Percentiles rank a stretch among this genome's conserved stretches.
These are phyloP conservation scores for Fusarium abutilonis DNA, from an alignment of 2,329 filamentous ascomycete species.

Conservation along the genomic window DNA sequence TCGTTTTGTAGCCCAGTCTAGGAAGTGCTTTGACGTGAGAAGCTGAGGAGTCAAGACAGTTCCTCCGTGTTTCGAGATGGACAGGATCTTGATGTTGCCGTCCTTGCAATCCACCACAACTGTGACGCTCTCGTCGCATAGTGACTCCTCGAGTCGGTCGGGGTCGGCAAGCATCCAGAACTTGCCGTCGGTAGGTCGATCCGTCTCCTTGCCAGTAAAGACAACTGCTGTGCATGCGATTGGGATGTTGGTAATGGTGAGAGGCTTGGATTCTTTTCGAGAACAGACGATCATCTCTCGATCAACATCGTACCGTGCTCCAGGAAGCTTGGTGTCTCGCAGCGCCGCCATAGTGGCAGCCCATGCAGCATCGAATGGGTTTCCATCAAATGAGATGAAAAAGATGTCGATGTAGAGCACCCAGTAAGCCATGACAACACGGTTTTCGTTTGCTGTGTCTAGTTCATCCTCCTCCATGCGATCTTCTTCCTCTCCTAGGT, in stretches of 20 bases:
- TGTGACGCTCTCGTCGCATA: constrained; percentile 85
- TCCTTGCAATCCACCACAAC: constrained; percentile 75
- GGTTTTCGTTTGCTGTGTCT: constrained; percentile 50
- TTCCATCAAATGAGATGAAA: constrained; percentile 92
- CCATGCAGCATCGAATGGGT: constrained; percentile 92
- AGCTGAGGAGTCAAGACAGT: constrained; percentile 71
- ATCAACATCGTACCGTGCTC: constrained; percentile 85
- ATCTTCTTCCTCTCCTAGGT: constrained; percentile 58
- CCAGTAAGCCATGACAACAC: constrained; percentile 86
- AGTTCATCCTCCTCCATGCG: constrained; percentile 52
- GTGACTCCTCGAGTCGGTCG: constrained; percentile 86
- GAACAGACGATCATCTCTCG: constrained; percentile 82
- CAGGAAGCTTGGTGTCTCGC: constrained; percentile 78
- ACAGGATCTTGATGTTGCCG: constrained; percentile 68
- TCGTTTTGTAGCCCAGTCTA: constrained; percentile 49
- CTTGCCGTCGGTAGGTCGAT: constrained; percentile 56
- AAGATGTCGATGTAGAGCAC: constrained; percentile 94
- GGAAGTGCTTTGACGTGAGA: constrained; percentile 70
- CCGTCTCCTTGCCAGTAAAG: constrained; percentile 72
- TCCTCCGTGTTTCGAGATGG: constrained; percentile 87
- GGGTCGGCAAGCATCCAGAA: constrained; percentile 87
- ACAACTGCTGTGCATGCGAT: constrained; percentile 82
- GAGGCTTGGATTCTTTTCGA: constrained; percentile 60
- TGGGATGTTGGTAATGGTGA: constrained; percentile 73
- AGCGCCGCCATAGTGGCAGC: constrained; percentile 83